These are phyloP conservation scores for Penicillium arizonense DNA, from an alignment of 495 filamentous ascomycete genomes.

Conservation along the genomic window DNA sequence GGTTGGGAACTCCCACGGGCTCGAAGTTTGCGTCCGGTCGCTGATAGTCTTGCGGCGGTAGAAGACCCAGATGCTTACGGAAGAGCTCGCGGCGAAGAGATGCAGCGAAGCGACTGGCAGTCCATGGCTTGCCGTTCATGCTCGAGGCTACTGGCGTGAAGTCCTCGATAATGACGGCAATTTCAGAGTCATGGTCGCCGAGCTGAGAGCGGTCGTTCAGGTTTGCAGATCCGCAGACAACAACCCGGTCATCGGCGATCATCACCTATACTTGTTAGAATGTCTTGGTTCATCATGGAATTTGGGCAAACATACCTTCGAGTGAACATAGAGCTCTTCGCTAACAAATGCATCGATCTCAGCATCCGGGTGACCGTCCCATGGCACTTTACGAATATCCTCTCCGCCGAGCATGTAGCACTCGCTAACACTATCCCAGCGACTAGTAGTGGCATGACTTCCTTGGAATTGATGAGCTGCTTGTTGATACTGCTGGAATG, in stretches of 20 bases:
- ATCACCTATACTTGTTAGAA: conserved; percentile 54
- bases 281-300: not conserved
- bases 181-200: conserved; percentile 81
- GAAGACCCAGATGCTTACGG: conserved; percentile 86
- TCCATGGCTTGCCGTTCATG: conserved; percentile 72
- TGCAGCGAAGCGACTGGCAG: conserved; percentile 75
- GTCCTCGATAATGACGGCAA: conserved; percentile 81
- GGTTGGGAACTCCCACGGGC: conserved; percentile 69
- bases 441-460: conserved; percentile 35
- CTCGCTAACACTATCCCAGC: conserved; percentile 73
- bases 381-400: conserved; percentile 75
- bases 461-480: conserved; percentile 49
- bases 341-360: conserved; percentile 89
- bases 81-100: conserved; percentile 82
- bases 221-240: conserved; percentile 91
- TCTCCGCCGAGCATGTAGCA: conserved; percentile 84
- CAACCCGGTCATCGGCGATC: conserved; percentile 86
- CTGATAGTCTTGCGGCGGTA: conserved; percentile 68
- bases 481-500: conserved; percentile 65
- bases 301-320: conserved; percentile 55
- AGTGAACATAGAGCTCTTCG: conserved; percentile 93
- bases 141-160: conserved; percentile 61
- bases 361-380: conserved; percentile 63
- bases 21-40: conserved; percentile 68
- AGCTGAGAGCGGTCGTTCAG: conserved; percentile 93